These are phyloP conservation scores for Heterococcus sp. DNA, from an alignment of 108 stramenopile genomes.

Conservation along the genomic window DNA sequence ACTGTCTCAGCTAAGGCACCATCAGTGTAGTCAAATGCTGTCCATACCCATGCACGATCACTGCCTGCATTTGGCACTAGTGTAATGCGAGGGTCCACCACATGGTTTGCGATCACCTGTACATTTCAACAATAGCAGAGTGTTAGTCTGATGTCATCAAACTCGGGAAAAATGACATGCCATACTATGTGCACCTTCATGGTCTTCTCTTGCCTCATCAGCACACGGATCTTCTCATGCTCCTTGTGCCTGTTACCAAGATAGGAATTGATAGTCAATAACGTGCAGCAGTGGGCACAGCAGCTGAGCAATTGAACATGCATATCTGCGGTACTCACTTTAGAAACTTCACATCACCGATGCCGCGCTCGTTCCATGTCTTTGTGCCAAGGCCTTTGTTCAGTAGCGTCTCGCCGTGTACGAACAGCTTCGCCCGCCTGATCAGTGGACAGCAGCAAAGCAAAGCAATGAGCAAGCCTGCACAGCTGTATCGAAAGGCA, in stretches of 20 bases:
- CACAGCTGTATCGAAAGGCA: too few species aligned
- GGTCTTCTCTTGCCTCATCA: slow-evolving; percentile 99
- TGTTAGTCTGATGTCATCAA: background rate
- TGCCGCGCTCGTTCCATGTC: slow-evolving; percentile 93
- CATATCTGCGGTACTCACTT: slow-evolving; percentile 46
- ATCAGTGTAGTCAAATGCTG: slow-evolving; percentile 91
- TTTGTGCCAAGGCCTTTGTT: slow-evolving; percentile 96
- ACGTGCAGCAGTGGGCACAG: background rate
- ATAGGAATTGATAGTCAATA: background rate
- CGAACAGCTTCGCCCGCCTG: slow-evolving; percentile 88
- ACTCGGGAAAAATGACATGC: too few species aligned
- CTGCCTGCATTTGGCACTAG: slow-evolving; percentile 88
- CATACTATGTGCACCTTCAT: slow-evolving; percentile 67
- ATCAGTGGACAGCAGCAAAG: too few species aligned
- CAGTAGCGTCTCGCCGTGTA: slow-evolving; percentile 92
- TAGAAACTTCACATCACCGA: slow-evolving; percentile 92
- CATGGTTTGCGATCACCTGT: slow-evolving; percentile 89
- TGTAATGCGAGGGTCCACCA: slow-evolving; percentile 88
- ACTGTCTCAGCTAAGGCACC: slow-evolving; percentile 85
- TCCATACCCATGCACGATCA: slow-evolving; percentile 97
- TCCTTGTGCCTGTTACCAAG: slow-evolving; percentile 66
- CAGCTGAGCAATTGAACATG: background rate
- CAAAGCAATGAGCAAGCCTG: too few species aligned
- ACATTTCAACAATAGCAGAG: background rate
- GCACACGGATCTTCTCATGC: slow-evolving; percentile 75